A percentile compares a stretch with the other conserved stretches of the same genome.
Evolutionary conservation across 2,329 filamentous ascomycete species (phyloP).

Genomic region (Gaeumannomyces tritici): DNA sequence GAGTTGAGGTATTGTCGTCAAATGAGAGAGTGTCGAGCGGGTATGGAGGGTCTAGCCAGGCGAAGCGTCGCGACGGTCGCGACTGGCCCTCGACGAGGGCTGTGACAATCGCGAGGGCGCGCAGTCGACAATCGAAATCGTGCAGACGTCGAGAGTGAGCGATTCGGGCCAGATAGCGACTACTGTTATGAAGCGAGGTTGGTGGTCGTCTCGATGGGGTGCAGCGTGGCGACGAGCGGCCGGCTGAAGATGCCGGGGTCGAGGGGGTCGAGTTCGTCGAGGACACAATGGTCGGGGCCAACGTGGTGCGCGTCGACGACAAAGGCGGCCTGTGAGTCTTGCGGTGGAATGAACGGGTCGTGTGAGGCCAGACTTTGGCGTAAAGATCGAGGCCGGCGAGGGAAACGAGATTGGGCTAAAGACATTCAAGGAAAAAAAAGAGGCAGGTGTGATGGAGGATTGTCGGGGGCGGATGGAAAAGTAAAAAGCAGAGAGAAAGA

Average conservation of each 20-base stretch:
- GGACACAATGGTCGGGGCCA: not conserved
- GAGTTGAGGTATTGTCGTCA: not conserved
- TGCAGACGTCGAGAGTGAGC: not conserved
- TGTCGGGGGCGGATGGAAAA: conserved; percentile 3
- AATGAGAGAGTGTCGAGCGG: not conserved
- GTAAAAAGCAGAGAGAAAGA: conserved; percentile 3
- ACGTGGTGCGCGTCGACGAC: not conserved
- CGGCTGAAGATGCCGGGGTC: not conserved
- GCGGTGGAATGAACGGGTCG: not conserved
- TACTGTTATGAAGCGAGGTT: not conserved
- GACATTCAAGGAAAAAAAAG: not conserved
- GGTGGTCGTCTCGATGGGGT: not conserved
- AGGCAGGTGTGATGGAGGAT: not conserved
- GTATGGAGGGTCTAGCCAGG: not conserved
- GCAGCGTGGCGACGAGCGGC: not conserved
- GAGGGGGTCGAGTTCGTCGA: not conserved
- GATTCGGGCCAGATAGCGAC: not conserved
- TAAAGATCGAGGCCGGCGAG: not conserved
- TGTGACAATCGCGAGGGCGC: not conserved
- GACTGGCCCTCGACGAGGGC: not conserved
- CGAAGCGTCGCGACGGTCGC: not conserved
- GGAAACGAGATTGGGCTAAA: not conserved
- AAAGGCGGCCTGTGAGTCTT: not conserved
- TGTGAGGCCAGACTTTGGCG: not conserved
- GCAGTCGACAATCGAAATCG: not conserved